A percentile compares a stretch with the other conserved stretches of the same genome.
phyloP scores from a whole-genome alignment of 192 early-diverging fungal species.

The Kickxella alabastrina region DNA sequence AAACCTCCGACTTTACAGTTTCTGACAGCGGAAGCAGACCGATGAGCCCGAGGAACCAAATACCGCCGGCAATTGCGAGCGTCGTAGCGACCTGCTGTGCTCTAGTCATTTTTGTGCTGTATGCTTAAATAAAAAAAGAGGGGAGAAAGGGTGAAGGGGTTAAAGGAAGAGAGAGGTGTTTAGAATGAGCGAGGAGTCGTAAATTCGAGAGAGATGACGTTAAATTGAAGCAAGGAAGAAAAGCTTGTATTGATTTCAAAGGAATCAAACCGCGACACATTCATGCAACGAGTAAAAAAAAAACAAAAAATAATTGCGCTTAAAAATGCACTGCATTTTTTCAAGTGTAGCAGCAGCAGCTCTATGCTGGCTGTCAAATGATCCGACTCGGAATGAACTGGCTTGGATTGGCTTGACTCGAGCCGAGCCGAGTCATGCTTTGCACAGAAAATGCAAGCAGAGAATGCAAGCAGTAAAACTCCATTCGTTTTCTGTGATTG shows the following conservation, averaged over 20 bases:
- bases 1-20: constrained; percentile 30
- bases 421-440: neutral
- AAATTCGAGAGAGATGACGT: neutral
- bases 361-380: neutral
- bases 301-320: no score
- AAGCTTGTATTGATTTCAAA: neutral
- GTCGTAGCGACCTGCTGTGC: constrained; percentile 16
- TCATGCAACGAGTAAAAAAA: no score
- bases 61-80: constrained; percentile 12
- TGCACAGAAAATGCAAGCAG: neutral
- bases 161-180: neutral
- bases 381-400: neutral
- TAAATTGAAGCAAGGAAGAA: neutral
- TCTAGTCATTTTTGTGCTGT: constrained; percentile 24
- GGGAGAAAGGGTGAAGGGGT: neutral
- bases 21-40: constrained; percentile 38
- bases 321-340: no score
- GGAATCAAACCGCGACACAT: no score
- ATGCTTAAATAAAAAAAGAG: neutral
- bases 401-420: neutral
- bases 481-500: no score
- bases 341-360: no score
- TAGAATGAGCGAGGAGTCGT: neutral
- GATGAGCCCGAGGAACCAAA: constrained; percentile 32
- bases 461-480: no score